These are phyloP conservation scores for Mychonastes homosphaera DNA, from an alignment of 139 green algal genomes.

Conservation along the genomic window DNA sequence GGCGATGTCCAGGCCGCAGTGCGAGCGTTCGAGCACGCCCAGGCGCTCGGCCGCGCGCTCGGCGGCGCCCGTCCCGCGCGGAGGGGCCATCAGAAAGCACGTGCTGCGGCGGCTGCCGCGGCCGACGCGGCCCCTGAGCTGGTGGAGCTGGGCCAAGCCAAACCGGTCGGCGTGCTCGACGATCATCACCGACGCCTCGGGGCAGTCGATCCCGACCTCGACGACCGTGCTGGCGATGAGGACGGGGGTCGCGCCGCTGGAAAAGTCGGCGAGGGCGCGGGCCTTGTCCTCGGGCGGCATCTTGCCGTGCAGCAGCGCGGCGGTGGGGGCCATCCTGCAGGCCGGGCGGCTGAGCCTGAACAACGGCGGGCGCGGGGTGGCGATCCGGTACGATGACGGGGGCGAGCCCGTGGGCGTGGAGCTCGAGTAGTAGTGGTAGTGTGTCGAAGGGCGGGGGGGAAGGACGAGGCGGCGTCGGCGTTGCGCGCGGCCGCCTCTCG, in stretches of 20 bases:
- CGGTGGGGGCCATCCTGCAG: conserved; percentile 40
- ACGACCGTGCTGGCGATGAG: conserved; percentile 81
- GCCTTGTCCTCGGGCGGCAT: conserved; percentile 68
- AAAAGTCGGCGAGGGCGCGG: conserved; percentile 42
- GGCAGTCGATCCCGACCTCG: conserved; percentile 80
- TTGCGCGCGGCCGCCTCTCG: too few relatives aligned
- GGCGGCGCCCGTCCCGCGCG: background rate
- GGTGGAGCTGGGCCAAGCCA: conserved; percentile 64
- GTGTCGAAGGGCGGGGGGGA: too few relatives aligned
- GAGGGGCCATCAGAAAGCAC: background rate
- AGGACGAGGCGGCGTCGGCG: too few relatives aligned
- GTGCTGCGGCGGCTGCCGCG: conserved; percentile 10
- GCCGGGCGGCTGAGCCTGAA: conserved; percentile 36
- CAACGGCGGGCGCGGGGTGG: conserved; percentile 14
- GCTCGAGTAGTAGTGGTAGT: too few relatives aligned
- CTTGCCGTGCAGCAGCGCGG: conserved; percentile 34
- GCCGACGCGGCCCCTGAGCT: conserved; percentile 79
- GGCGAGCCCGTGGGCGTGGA: conserved; percentile 10
- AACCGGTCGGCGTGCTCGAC: conserved; percentile 85
- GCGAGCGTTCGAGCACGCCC: conserved; percentile 38
- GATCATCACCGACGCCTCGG: conserved; percentile 77
- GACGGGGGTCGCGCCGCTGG: conserved; percentile 45
- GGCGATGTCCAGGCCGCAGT: conserved; percentile 68
- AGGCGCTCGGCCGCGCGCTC: background rate
- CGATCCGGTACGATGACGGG: conserved; percentile 26